Base-by-base conservation (phyloP, 1,284 basidiomycete species). In the Rhodofomes roseus region DNA sequence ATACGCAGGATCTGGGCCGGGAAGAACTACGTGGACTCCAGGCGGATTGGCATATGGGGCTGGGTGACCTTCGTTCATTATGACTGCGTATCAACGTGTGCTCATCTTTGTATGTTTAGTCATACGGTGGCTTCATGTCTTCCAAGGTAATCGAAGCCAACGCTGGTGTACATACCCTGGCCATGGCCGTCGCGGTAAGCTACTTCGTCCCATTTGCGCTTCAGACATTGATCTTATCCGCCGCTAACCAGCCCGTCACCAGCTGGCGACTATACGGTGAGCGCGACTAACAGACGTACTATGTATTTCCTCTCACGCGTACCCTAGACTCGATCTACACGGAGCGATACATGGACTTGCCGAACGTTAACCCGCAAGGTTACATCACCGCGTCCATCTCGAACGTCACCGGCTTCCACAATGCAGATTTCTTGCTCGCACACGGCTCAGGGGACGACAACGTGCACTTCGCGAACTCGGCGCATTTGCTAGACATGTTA, bases 381-480 rank as follows among this genome's bases (percentile, higher is more conserved):
- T 99, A 99, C 78, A 74, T 87, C 63, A 89, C 88, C 48, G 87
- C 91, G 14, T 91, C 92, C 0, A 89, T 99, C 52, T 87, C 89
- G 63, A 88, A 94, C 69, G 91, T 95, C 54, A 86, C 87, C 9
- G 92, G 87, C 5, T 98, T 98, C 79, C 76, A 82, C 62, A 80
- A 89, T 62, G 81, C 88, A 22, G 84, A 95, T 65, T 97, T 85
- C 71, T 74, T 95, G 53, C 84, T 98, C 56, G 93, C 93, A 11
- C 96, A 98, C 70, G 96, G 96, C 12, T 92, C 87, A 63, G 95
- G 89, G 3, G 95, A 98, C 73, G 95, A 97, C 71, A 98, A 98
- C 70, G 92, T 97, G 39, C 96, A 98, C 73, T 96, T 87, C 68
- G 85, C 89, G 40, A 96, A 98, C 75, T 89, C 90, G 59, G 95